Base-by-base conservation (phyloP, 2,329 filamentous ascomycete genomes). In the Xylaria sp. region DNA sequence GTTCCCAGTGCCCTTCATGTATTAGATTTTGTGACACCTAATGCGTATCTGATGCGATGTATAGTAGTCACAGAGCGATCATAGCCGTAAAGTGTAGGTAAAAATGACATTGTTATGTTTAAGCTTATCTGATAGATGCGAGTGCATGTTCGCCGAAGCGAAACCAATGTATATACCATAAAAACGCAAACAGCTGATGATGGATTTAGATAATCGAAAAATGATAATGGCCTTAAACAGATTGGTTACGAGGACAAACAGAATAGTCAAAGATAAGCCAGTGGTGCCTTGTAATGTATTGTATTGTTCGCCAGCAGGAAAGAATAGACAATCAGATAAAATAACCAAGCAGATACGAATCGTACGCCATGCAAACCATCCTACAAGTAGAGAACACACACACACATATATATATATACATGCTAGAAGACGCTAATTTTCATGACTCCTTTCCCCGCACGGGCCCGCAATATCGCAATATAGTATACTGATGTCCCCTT, bases 381-480 rank as follows among this genome's bases (percentile, higher is more conserved):
- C 5, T 15, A 11, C 44, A 33, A 10, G 17, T 20, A 53, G 36
- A 4, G 36, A 33, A 22, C 5, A 9, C 29, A 33, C 27, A 31
- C 10, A 31, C 17, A 31, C 3, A 31, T n/a, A 50, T 11, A 31
- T 15, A 51, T 13, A 13, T 1, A 47, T 38, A 51, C 10, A 45
- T 54, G 38, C 47, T 17, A 33, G 25, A 53, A n/a, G n/a, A 66
- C 49, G 47, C 39, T 55, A 33, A 42, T 54, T 57, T 38, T 17
- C 29, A 29, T 57, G 22, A 50, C 44, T 29, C n/a, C 6, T 10
- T 38, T 42, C 25, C 58, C 13, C 22, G 6, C 47, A 5, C 33
- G 45, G 22, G 20, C 25, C 29, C 22, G 7, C 25, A 20, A 13
- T 13, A 15, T 38, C 36, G 36, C n/a, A n/a, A n/a, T 25, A 61